Base-by-base conservation (phyloP, 441 rosid genomes). In the Macaranga tanarius region DNA sequence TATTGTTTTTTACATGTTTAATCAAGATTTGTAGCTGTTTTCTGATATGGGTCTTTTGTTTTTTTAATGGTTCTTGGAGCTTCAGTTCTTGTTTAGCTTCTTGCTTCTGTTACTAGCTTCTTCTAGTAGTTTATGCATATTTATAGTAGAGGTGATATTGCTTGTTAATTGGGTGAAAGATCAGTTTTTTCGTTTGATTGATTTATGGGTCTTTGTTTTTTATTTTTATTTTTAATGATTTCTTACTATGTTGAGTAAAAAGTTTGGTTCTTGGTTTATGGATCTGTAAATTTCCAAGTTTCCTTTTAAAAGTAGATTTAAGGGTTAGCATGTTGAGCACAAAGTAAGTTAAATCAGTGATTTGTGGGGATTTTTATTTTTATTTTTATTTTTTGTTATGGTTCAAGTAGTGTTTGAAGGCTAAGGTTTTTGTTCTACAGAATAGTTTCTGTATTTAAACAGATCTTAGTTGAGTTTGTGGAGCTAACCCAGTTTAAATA, bases 401-500 rank as follows among this genome's bases (percentile, higher is more conserved):
- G 8, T 65, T 23, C 8, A 48, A 45, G 2, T 48, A 25, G 38
- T 23, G 10, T 6, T 15, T 47, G 23, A 47, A 28, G 15, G 20
- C 15, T 48, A 15, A 15, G 34, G 23, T 65, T 22, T 52, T 54
- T 20, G 48, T 2, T 34, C 26, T 67, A 23, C 16, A 67, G 20
- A 23, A 34, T 65, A 48, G 50, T 68, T 23, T 58, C 23, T 57
- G 45, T 20, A 16, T 23, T 48, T 51, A 3, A 58, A 44, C 22
- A 44, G 34, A 17, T 77, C 38, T 10, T 38, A 31, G 52, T 26
- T 40, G 48, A 51, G 47, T 7, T 38, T 11, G 6, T 22, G 62
- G 42, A 48, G 47, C 57, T 13, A 13, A 34, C 73, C 64, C 69
- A 65, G 71, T 55, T 73, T 3, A 50, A 50, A n/a, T 55, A 59